Evolutionary conservation across 306 rosid genomes (phyloP).

Genomic region (Cyamopsis tetragonoloba): DNA sequence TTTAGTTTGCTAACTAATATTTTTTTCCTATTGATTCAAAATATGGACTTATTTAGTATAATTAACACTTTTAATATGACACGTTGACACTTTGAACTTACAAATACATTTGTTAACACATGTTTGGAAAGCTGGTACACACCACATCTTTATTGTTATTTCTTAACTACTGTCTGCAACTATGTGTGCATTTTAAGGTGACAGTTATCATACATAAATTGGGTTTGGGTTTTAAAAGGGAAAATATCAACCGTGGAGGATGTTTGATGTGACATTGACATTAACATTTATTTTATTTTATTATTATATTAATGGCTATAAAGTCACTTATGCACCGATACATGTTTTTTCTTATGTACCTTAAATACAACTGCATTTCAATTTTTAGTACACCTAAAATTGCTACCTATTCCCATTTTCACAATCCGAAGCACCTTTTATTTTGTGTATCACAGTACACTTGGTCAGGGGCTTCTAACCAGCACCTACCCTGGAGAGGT

Average conservation of each 20-base stretch:
- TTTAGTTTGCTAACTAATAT: background rate
- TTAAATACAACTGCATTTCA: too few species aligned
- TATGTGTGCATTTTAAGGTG: too few species aligned
- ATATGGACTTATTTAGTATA: background rate
- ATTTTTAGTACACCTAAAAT: background rate
- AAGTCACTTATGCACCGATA: too few species aligned
- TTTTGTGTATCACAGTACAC: constrained; percentile 64
- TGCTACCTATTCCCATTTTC: background rate
- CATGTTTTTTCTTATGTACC: too few species aligned
- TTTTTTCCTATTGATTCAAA: background rate
- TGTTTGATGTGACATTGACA: too few species aligned
- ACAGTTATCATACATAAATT: too few species aligned
- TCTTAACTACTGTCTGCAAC: background rate
- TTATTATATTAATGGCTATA: too few species aligned
- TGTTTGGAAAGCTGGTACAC: background rate
- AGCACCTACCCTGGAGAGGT: constrained; percentile 74
- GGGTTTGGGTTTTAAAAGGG: too few species aligned
- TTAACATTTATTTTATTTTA: too few species aligned
- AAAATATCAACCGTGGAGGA: too few species aligned
- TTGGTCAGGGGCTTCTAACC: constrained; percentile 89
- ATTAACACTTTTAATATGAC: background rate
- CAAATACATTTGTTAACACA: background rate
- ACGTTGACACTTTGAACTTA: background rate
- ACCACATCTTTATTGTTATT: background rate
- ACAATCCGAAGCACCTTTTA: constrained; percentile 2